A percentile compares a stretch with the other conserved stretches of the same genome.
Conservation (phyloP, 441 rosid species). For the Populus hybrid region DNA sequence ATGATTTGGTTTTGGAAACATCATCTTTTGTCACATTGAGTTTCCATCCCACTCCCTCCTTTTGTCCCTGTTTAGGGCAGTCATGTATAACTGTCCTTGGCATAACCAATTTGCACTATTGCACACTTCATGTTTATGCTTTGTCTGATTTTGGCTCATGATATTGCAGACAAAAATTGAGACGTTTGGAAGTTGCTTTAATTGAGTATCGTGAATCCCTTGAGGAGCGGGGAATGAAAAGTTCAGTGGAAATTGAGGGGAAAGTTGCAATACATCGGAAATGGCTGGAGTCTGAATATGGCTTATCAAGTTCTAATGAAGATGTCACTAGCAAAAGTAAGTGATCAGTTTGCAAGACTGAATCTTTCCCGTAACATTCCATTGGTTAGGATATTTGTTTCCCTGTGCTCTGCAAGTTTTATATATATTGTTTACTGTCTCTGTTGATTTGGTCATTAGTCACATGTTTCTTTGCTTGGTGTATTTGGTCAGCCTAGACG, state of each 20-base stretch:
- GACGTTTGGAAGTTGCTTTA: constrained; percentile 88
- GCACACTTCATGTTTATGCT: background rate
- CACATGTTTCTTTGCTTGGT: background rate
- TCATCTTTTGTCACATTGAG: background rate
- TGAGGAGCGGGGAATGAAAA: constrained; percentile 88
- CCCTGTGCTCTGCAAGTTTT: background rate
- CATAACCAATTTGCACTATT: background rate
- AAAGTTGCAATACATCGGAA: constrained; percentile 76
- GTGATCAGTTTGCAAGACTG: constrained; percentile 24
- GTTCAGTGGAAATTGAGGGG: constrained; percentile 81
- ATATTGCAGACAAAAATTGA: constrained; percentile 75
- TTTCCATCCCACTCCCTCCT: background rate
- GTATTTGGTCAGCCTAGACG: background rate
- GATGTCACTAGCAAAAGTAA: constrained; percentile 47
- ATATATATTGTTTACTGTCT: background rate
- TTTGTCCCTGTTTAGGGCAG: background rate
- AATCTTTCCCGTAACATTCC: background rate
- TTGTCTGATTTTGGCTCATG: constrained; percentile 21
- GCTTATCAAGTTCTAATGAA: constrained; percentile 46
- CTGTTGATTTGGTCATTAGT: background rate
- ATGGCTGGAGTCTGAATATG: constrained; percentile 75
- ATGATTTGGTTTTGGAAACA: background rate
- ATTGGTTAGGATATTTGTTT: background rate
- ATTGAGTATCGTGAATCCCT: constrained; percentile 96
- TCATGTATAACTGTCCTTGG: background rate